Evolutionary conservation across 345 rosid genomes (phyloP).

Genomic region (Hypericum perforatum): DNA sequence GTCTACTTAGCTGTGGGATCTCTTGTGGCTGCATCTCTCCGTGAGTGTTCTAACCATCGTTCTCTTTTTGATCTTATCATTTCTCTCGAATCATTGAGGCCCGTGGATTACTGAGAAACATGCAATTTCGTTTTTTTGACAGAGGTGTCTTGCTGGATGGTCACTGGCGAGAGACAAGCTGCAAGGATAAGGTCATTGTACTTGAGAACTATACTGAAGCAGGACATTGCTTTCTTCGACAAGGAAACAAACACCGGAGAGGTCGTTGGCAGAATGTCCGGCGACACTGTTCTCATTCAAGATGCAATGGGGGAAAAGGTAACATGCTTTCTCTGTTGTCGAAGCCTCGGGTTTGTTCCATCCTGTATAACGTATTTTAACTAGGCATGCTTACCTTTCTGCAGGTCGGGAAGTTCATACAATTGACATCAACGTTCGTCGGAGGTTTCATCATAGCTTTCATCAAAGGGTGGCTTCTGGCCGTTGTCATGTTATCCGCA

Average conservation of each 20-base stretch:
- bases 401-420: constrained; percentile 28
- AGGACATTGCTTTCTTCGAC: constrained; percentile 33
- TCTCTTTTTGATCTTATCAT: background rate
- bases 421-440: constrained; percentile 3
- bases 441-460: constrained; percentile 8
- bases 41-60: constrained; percentile 6
- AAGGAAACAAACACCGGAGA: constrained; percentile 33
- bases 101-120: background rate
- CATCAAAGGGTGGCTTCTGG: constrained; percentile 5
- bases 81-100: background rate
- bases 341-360: background rate
- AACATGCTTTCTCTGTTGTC: background rate
- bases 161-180: constrained; percentile 43
- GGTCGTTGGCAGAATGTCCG: constrained; percentile 33
- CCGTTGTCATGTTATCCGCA: constrained; percentile 3
- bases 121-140: background rate
- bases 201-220: constrained; percentile 30
- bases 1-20: constrained; percentile 1
- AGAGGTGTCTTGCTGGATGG: constrained; percentile 41
- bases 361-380: background rate
- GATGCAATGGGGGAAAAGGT: constrained; percentile 47
- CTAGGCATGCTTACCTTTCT: background rate
- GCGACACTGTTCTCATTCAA: constrained; percentile 36
- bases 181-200: constrained; percentile 30
- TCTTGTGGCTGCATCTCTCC: constrained; percentile 15